Conservation (phyloP, 306 rosid species). For the Malus sylvestris region DNA sequence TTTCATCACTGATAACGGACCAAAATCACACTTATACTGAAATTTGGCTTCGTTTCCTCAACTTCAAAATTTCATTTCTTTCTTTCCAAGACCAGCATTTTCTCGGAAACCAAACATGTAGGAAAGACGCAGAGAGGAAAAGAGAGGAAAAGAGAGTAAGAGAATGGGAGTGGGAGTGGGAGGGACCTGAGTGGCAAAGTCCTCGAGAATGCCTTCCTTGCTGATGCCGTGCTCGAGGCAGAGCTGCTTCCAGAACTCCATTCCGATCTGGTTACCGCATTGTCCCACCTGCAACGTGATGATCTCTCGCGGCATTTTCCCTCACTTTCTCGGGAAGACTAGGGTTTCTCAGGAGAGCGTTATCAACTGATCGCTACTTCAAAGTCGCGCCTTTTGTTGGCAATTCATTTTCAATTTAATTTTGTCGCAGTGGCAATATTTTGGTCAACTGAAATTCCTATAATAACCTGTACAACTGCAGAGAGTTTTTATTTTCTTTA, state of each 20-base stretch:
- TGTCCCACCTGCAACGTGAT: slow-evolving; percentile 96
- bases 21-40: neutral
- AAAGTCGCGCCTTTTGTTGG: neutral
- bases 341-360: slow-evolving; percentile 35
- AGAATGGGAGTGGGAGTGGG: neutral
- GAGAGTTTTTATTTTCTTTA: no score
- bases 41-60: neutral
- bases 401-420: no score
- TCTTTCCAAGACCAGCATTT: neutral
- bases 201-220: slow-evolving; percentile 97
- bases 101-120: neutral
- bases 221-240: slow-evolving; percentile 98
- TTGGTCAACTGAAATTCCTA: neutral
- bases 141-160: neutral
- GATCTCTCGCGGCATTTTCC: slow-evolving; percentile 84
- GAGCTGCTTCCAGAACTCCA: slow-evolving; percentile 99
- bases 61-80: neutral
- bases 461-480: neutral
- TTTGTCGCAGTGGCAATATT: no score
- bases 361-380: neutral
- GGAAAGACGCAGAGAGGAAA: neutral
- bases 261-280: slow-evolving; percentile 99
- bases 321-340: slow-evolving; percentile 15
- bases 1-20: neutral
- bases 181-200: slow-evolving; percentile 88